phyloP scores from a whole-genome alignment of 148 eudicot species.

The Camellia sinensis region DNA sequence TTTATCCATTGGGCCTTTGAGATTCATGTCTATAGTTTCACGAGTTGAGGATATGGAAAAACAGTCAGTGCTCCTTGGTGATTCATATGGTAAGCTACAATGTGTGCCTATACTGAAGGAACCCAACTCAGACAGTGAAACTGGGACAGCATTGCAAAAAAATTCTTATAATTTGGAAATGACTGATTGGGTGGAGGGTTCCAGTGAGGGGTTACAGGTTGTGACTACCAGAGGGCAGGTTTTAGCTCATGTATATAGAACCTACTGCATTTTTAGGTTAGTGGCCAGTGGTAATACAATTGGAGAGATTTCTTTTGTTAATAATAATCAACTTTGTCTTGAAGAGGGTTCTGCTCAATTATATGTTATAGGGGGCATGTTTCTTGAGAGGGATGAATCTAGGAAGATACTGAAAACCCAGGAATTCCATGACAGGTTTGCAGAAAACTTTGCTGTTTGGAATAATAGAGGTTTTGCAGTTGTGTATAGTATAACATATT shows the following conservation, averaged over 20 bases:
- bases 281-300: slow-evolving; percentile 40
- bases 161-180: slow-evolving; percentile 31
- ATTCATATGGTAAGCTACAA: slow-evolving; percentile 65
- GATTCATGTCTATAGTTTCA: slow-evolving; percentile 62
- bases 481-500: slow-evolving; percentile 57
- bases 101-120: slow-evolving; percentile 54
- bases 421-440: slow-evolving; percentile 29
- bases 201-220: slow-evolving; percentile 46
- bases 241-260: slow-evolving; percentile 62
- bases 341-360: slow-evolving; percentile 32
- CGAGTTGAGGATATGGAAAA: slow-evolving; percentile 48
- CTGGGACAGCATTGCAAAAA: slow-evolving; percentile 29
- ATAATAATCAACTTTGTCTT: slow-evolving; percentile 32
- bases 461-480: slow-evolving; percentile 59
- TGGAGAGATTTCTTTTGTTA: slow-evolving; percentile 61
- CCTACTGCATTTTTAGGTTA: slow-evolving; percentile 56
- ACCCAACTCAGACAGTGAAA: slow-evolving; percentile 41
- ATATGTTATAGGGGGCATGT: slow-evolving; percentile 63
- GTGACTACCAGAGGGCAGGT: slow-evolving; percentile 51
- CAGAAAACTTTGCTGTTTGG: slow-evolving; percentile 61
- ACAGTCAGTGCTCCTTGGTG: slow-evolving; percentile 55
- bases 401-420: slow-evolving; percentile 17
- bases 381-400: slow-evolving; percentile 41
- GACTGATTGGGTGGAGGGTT: slow-evolving; percentile 27
- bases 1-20: slow-evolving; percentile 67